Evolutionary conservation across 73 alveolate species (phyloP).

Genomic region (Blepharisma japonicum): DNA sequence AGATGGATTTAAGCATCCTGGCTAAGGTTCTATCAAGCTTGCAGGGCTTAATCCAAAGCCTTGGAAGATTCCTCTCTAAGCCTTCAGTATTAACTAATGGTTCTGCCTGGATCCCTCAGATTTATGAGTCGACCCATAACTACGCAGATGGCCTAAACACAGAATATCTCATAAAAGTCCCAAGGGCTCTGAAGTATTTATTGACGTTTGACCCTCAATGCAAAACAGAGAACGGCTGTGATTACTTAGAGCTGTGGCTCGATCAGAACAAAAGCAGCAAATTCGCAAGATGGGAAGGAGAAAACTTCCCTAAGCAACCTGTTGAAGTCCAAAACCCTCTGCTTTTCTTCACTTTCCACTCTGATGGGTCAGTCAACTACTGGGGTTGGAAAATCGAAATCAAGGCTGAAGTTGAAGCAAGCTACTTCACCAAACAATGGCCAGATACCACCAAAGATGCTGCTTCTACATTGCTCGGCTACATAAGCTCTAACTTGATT

Average conservation of each 20-base stretch:
- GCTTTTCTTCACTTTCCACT: not conserved
- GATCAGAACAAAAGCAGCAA: not conserved
- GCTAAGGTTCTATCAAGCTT: not conserved
- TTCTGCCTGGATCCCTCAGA: not conserved
- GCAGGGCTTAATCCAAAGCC: not conserved
- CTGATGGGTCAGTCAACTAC: conserved; percentile 33
- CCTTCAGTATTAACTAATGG: not conserved
- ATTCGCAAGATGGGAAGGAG: conserved; percentile 32
- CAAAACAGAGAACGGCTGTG: conserved; percentile 29
- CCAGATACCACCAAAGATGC: conserved; percentile 4
- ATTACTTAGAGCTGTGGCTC: conserved; percentile 18
- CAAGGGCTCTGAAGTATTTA: conserved; percentile 1
- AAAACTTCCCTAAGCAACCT: not conserved
- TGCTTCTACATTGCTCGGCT: not conserved
- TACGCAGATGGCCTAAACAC: conserved; percentile 7
- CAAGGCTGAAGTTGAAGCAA: conserved; percentile 19
- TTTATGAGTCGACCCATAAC: conserved; percentile 24
- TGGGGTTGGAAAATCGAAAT: conserved; percentile 33
- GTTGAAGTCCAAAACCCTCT: conserved; percentile 5
- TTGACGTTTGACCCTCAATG: conserved; percentile 32
- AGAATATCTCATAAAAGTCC: not conserved
- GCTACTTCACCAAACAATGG: conserved; percentile 4
- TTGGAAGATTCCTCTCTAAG: not conserved
- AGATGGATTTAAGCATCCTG: not conserved
- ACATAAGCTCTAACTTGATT: not conserved